Evolutionary conservation across 371 early-diverging fungal genomes (phyloP), one percentile per base, ranked within the genome.

Genomic region (Mortierella sp.): DNA sequence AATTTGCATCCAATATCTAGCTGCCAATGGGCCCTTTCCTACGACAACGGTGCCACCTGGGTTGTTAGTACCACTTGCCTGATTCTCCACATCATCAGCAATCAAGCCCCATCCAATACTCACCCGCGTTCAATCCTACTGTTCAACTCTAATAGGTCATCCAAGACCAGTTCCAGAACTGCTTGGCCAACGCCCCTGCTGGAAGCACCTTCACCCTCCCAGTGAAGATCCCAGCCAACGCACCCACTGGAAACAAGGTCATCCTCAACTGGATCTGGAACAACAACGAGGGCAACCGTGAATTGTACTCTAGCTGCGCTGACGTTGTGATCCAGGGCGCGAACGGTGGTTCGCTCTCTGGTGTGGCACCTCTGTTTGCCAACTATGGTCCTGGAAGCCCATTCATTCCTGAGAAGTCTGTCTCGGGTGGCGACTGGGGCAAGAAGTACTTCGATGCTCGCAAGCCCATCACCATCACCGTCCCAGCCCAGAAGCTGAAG

Each of bases 231-330:
- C 91, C 92, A 2, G 67, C 72, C 19, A 65, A 71, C 24, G 80
- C 88, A 25, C 90, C 91, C 2, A 50, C 83, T 0, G 78, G 82
- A 40, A 69, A 81, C 40, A 61, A 57, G 4, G 85, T 71, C 0
- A 58, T 84, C 40, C 82, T 90, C 63, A 82, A 86, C 24, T 90
- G 90, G 90, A 57, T 85, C 10, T 90, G 89, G 88, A 82, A 83
- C 48, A 90, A 89, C 73, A 83, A 83, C 49, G 70, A 79, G 54
- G 90, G 88, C 10, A 84, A 87, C 79, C 85, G 89, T 49, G 91
- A 88, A 67, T 82, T 82, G 56, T 91, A 91, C 84, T 83, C 84
- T 79, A 82, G 83, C 80, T 90, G 91, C 58, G 84, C 86, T 16
- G 91, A 90, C 43, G 71, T 90, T 25, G 68, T 69, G 12, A 83